Conservation (phyloP, 805 yeast species). For the Kodamaea neixiangensis region DNA sequence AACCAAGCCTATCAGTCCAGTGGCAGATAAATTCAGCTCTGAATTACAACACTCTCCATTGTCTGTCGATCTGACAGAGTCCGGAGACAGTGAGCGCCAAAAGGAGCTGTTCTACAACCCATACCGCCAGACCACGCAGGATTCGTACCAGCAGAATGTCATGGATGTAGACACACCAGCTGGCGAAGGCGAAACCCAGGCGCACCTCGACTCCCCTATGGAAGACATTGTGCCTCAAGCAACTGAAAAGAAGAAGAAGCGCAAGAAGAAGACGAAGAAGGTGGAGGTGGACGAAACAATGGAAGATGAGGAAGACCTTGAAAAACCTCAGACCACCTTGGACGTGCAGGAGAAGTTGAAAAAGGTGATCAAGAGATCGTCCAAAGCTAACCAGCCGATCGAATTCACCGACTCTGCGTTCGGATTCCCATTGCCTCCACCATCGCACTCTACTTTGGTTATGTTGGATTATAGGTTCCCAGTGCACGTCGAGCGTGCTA, state of each 20-base stretch:
- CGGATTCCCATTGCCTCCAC: slow-evolving; percentile 84
- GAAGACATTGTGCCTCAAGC: slow-evolving; percentile 9
- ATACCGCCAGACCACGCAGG: slow-evolving; percentile 5
- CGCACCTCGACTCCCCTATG: slow-evolving; percentile 5
- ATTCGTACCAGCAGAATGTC: slow-evolving; percentile 6
- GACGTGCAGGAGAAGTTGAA: slow-evolving; percentile 47
- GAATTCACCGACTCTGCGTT: slow-evolving; percentile 74
- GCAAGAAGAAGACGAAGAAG: slow-evolving; percentile 11
- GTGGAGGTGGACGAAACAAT: slow-evolving; percentile 12
- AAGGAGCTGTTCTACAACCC: slow-evolving; percentile 9
- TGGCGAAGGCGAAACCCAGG: slow-evolving; percentile 1
- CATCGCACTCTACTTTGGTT: slow-evolving; percentile 71
- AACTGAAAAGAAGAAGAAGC: slow-evolving; percentile 8
- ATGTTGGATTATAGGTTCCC: slow-evolving; percentile 89
- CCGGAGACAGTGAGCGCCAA: slow-evolving; percentile 11
- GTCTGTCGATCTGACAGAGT: slow-evolving; percentile 3
- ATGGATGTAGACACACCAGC: slow-evolving; percentile 10
- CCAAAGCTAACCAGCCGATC: slow-evolving; percentile 47
- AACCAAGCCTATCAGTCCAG: slow-evolving; percentile 4
- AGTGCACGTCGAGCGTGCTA: slow-evolving; percentile 93
- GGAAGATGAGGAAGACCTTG: slow-evolving; percentile 13
- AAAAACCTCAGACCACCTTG: slow-evolving; percentile 34
- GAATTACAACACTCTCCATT: slow-evolving; percentile 4
- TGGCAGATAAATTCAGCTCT: slow-evolving; percentile 2
- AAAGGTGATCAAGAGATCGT: slow-evolving; percentile 41